Percentiles rank a stretch among this genome's conserved stretches.
phyloP scores from a whole-genome alignment of 768 basidiomycete species.

The button mushroom (Agaricus bisporus) region DNA sequence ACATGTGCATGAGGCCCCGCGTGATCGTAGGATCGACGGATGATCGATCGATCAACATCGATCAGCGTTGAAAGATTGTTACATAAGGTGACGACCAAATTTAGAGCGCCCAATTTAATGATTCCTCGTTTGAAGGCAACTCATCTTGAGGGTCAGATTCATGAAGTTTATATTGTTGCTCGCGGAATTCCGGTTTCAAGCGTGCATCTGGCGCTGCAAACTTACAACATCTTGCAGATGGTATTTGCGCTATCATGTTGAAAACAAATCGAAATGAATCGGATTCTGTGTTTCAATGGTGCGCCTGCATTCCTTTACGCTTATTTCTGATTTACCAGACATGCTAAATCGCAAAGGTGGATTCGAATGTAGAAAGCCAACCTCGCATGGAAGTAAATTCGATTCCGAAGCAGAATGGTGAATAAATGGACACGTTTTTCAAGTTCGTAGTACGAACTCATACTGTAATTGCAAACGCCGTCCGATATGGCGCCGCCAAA shows the following conservation, averaged over 20 bases:
- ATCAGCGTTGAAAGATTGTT: constrained; percentile 76
- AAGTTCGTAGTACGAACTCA: not conserved
- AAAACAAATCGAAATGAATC: constrained; percentile 84
- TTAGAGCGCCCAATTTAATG: constrained; percentile 72
- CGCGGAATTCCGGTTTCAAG: not conserved
- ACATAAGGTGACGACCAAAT: constrained; percentile 58
- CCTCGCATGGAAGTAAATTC: constrained; percentile 69
- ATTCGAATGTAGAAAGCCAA: constrained; percentile 71
- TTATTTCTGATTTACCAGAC: too few species aligned
- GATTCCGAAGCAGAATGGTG: constrained; percentile 42
- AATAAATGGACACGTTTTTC: constrained; percentile 20
- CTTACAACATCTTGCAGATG: constrained; percentile 36
- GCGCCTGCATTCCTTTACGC: constrained; percentile 10
- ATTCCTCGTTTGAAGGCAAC: constrained; percentile 80
- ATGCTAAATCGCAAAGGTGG: constrained; percentile 38
- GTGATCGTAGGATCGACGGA: constrained; percentile 67
- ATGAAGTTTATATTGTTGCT: constrained; percentile 36
- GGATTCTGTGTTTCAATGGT: constrained; percentile 72
- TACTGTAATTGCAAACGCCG: constrained; percentile 55
- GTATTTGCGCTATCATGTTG: constrained; percentile 77
- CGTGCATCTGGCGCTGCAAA: too few species aligned
- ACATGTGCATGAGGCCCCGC: constrained; percentile 32
- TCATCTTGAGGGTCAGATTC: constrained; percentile 71
- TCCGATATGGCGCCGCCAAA: constrained; percentile 84
- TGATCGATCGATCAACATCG: constrained; percentile 33